Percentiles rank a stretch among this genome's conserved stretches.
Evolutionary conservation across 2,329 filamentous ascomycete species (phyloP).

Genomic region (Fusarium siculi): DNA sequence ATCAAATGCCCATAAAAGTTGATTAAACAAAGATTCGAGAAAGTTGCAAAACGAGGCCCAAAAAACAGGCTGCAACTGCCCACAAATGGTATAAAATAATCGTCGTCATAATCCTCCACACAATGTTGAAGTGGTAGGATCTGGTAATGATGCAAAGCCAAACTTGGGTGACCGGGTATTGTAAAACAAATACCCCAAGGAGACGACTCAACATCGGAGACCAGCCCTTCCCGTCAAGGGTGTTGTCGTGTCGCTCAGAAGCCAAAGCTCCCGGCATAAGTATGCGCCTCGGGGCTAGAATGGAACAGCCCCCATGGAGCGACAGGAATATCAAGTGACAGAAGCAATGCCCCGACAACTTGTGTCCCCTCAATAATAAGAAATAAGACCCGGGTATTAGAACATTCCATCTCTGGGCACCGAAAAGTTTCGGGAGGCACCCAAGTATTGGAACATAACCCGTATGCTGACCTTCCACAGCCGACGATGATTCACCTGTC

Average conservation of each 20-base stretch:
- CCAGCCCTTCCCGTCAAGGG: conserved; percentile 44
- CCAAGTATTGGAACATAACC: conserved; percentile 4
- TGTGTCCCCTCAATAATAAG: conserved; percentile 31
- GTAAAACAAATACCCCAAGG: conserved; percentile 41
- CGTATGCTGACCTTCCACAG: conserved; percentile 26
- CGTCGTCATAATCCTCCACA: conserved; percentile 38
- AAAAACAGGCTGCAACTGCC: conserved; percentile 28
- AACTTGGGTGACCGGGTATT: conserved; percentile 42
- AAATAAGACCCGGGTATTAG: conserved; percentile 27
- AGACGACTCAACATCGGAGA: conserved; percentile 43
- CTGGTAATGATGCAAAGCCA: conserved; percentile 39
- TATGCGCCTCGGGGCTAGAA: conserved; percentile 35
- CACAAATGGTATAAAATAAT: conserved; percentile 31
- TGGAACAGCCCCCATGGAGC: conserved; percentile 36
- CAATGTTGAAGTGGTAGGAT: conserved; percentile 44
- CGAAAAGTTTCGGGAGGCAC: conserved; percentile 10
- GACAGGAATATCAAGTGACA: conserved; percentile 31
- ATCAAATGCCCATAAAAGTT: conserved; percentile 32
- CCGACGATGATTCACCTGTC: conserved; percentile 25
- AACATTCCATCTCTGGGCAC: neutral
- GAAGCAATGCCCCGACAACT: conserved; percentile 16
- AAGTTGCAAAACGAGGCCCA: conserved; percentile 39
- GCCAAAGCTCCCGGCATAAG: conserved; percentile 30
- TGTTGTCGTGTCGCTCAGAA: conserved; percentile 40
- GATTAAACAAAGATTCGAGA: conserved; percentile 46